Evolutionary conservation across 495 filamentous ascomycete genomes (phyloP).

Genomic region (Lichina pygmaea): DNA sequence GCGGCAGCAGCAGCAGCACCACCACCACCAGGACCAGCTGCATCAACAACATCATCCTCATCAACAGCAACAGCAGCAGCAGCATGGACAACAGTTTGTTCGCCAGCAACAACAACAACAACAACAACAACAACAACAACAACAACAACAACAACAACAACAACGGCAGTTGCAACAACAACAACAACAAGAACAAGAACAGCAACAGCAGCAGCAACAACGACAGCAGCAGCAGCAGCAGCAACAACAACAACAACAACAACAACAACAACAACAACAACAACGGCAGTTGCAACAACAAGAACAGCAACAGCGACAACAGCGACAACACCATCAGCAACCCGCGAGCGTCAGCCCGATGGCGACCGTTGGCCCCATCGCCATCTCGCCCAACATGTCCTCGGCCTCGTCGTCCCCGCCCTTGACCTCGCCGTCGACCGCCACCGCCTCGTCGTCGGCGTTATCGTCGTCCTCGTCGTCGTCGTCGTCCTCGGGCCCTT

Average conservation of each 20-base stretch:
- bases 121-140: no score
- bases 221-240: no score
- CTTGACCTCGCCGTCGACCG: constrained; percentile 5
- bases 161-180: background rate
- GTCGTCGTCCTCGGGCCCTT: background rate
- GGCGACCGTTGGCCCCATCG: background rate
- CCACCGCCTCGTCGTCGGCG: constrained; percentile 31
- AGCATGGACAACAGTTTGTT: constrained; percentile 2
- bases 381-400: no score
- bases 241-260: no score
- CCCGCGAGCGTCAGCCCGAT: constrained; percentile 1
- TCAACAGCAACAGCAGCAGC: constrained; percentile 5
- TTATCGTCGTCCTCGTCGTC: constrained; percentile 28
- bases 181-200: no score
- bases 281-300: no score
- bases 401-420: background rate
- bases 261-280: no score
- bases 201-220: no score
- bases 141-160: constrained; percentile 9
- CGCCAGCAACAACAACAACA: constrained; percentile 2
- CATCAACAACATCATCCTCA: constrained; percentile 13
- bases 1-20: constrained; percentile 13
- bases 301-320: background rate
- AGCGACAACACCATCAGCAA: background rate
- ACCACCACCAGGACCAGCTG: constrained; percentile 1